phyloP scores from a whole-genome alignment of 2,329 filamentous ascomycete species.

The Septoria linicola region DNA sequence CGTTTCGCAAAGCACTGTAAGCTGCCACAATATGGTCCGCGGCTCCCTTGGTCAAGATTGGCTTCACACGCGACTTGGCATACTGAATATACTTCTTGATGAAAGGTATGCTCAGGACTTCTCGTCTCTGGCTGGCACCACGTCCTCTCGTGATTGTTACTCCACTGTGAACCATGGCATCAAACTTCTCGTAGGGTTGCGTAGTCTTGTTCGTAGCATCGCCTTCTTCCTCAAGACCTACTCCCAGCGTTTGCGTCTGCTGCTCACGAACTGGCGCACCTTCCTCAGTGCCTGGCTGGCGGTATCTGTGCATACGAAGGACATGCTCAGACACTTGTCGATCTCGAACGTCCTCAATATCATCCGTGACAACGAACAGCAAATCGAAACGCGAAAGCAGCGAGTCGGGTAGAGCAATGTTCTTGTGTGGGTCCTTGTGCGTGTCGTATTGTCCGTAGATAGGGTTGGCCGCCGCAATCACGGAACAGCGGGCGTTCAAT shows the following conservation, averaged over 20 bases:
- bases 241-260: slow-evolving; percentile 76
- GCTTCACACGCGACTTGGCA: slow-evolving; percentile 87
- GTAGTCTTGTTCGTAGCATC: slow-evolving; percentile 69
- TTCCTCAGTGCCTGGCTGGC: slow-evolving; percentile 88
- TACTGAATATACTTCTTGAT: slow-evolving; percentile 99
- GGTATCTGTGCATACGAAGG: slow-evolving; percentile 93
- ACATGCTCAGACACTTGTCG: slow-evolving; percentile 94
- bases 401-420: slow-evolving; percentile 95
- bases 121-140: slow-evolving; percentile 71
- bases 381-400: slow-evolving; percentile 97
- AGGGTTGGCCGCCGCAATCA: slow-evolving; percentile 93
- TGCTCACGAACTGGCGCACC: slow-evolving; percentile 92
- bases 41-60: slow-evolving; percentile 83
- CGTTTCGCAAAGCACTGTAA: slow-evolving; percentile 90
- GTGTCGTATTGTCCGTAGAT: slow-evolving; percentile 98
- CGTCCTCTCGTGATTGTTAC: slow-evolving; percentile 74
- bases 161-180: slow-evolving; percentile 91
- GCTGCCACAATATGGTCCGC: slow-evolving; percentile 87
- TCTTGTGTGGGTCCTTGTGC: slow-evolving; percentile 97
- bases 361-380: slow-evolving; percentile 94
- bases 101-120: slow-evolving; percentile 93
- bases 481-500: slow-evolving; percentile 92
- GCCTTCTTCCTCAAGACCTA: slow-evolving; percentile 76
- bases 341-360: slow-evolving; percentile 92
- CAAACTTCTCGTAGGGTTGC: slow-evolving; percentile 94